These are phyloP conservation scores for Iberis amara DNA, from an alignment of 441 rosid genomes.

Conservation along the genomic window DNA sequence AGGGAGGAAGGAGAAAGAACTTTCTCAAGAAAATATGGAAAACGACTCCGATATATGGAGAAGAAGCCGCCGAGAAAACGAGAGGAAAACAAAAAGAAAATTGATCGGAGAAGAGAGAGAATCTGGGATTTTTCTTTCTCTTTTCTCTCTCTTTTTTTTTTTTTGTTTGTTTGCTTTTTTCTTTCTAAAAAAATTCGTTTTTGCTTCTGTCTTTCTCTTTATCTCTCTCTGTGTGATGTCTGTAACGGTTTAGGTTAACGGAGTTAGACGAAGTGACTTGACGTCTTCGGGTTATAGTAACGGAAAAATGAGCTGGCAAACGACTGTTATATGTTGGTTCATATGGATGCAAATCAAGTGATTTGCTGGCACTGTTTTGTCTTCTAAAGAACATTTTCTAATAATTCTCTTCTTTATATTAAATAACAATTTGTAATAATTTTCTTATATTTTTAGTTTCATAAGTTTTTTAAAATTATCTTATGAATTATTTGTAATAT, in stretches of 20 bases:
- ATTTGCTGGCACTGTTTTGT: constrained; percentile 46
- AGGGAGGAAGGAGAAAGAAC: constrained; percentile 25
- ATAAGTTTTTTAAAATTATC: too few relatives aligned
- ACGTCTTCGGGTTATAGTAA: constrained; percentile 19
- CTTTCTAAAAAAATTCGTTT: constrained; percentile 21
- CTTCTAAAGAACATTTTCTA: neutral
- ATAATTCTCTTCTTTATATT: neutral
- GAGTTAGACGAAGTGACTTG: constrained; percentile 19
- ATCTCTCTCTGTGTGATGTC: constrained; percentile 29
- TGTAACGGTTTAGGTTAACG: constrained; percentile 29
- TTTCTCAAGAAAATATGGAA: constrained; percentile 20
- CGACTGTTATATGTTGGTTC: constrained; percentile 38
- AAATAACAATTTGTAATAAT: neutral
- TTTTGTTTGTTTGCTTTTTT: neutral
- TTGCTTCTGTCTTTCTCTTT: constrained; percentile 19
- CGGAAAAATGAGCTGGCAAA: constrained; percentile 43
- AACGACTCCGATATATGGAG: constrained; percentile 6
- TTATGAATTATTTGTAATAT: too few relatives aligned
- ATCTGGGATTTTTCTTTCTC: constrained; percentile 18
- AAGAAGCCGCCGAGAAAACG: constrained; percentile 32
- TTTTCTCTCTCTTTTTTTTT: neutral
- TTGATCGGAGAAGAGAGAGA: constrained; percentile 29
- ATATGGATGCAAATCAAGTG: constrained; percentile 32
- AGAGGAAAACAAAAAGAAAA: constrained; percentile 18
- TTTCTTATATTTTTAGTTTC: neutral